A percentile compares a stretch with the other conserved stretches of the same genome.
phyloP scores from a whole-genome alignment of 2,329 filamentous ascomycete species.

The Arthrobotrys conoides region DNA sequence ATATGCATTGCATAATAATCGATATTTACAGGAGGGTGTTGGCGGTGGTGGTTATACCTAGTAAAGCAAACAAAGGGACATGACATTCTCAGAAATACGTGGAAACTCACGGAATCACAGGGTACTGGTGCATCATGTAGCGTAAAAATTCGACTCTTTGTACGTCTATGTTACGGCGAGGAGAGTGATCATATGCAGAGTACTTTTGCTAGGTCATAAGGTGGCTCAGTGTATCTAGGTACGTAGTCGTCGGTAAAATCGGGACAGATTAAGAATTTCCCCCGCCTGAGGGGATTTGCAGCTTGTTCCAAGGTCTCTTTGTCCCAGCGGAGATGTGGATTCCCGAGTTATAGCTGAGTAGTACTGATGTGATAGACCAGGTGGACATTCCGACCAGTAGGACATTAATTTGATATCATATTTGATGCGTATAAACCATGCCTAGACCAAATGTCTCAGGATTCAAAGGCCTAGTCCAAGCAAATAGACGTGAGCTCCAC shows the following conservation, averaged over 20 bases:
- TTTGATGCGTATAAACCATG: background rate
- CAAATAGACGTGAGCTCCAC: background rate
- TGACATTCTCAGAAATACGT: background rate
- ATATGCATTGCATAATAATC: background rate
- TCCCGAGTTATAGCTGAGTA: background rate
- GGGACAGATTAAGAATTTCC: background rate
- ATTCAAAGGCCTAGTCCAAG: background rate
- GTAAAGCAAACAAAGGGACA: background rate
- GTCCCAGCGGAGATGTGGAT: background rate
- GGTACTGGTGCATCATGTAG: background rate
- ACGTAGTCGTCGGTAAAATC: background rate
- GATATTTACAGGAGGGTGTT: no score
- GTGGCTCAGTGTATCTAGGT: slow-evolving; percentile 1
- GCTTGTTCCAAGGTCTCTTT: no score
- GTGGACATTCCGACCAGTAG: background rate
- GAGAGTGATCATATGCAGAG: slow-evolving; percentile 17
- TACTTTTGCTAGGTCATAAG: slow-evolving; percentile 19
- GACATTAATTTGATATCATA: slow-evolving; percentile 8
- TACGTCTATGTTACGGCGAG: background rate
- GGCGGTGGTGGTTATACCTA: no score
- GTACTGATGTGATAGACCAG: background rate
- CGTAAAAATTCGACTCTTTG: background rate
- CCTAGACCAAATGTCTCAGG: background rate
- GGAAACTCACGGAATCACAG: background rate
- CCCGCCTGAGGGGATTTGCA: background rate